Percentiles rank a stretch among this genome's conserved stretches.
phyloP scores from a whole-genome alignment of 768 basidiomycete genomes.

The Kwoniella bestiolae region DNA sequence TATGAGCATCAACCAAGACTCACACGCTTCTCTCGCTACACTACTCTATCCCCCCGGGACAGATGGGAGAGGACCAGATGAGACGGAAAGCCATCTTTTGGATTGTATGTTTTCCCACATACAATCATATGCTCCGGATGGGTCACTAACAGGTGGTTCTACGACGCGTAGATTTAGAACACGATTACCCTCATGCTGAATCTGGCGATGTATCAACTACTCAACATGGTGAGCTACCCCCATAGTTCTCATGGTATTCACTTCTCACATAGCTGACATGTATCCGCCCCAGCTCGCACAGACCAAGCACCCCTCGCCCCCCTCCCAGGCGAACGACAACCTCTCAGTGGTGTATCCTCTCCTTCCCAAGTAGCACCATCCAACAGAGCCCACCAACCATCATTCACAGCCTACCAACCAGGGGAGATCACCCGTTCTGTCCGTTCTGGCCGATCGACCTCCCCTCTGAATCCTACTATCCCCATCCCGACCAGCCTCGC shows the following conservation, averaged over 20 bases:
- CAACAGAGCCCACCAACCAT: not conserved
- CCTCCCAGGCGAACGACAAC: conserved; percentile 1
- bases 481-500: conserved; percentile 12
- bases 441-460: not conserved
- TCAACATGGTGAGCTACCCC: conserved; percentile 3
- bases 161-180: conserved; percentile 9
- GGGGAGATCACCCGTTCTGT: not conserved
- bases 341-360: not conserved
- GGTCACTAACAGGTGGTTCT: too few species aligned
- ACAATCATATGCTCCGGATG: too few species aligned
- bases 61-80: conserved; percentile 12
- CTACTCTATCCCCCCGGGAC: conserved; percentile 6
- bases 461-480: conserved; percentile 13
- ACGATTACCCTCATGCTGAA: conserved; percentile 14
- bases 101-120: conserved; percentile 8
- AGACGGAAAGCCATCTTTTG: conserved; percentile 18
- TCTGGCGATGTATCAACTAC: conserved; percentile 1
- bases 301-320: conserved; percentile 2
- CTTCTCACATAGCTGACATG: too few species aligned
- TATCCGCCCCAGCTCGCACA: not conserved
- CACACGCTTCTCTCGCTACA: conserved; percentile 17
- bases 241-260: too few species aligned
- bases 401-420: not conserved
- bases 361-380: not conserved
- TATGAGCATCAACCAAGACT: conserved; percentile 10